Evolutionary conservation across 192 early-diverging fungal genomes (phyloP).

Genomic region (Coemansia sp.): DNA sequence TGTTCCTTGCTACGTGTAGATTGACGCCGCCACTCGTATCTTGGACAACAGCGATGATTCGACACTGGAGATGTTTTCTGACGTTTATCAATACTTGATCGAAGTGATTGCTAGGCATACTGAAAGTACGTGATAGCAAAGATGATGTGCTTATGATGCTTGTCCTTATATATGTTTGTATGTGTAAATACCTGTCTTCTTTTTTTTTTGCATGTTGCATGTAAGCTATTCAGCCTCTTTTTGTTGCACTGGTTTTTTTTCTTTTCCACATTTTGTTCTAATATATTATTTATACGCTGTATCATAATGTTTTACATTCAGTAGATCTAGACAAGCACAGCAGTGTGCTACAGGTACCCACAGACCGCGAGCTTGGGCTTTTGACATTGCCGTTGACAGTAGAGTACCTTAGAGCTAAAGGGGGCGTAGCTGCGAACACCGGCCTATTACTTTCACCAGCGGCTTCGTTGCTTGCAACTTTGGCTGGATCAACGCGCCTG

Average conservation of each 20-base stretch:
- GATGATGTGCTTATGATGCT: neutral
- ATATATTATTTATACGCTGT: neutral
- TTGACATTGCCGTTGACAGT: slow-evolving; percentile 9
- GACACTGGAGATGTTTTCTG: slow-evolving; percentile 32
- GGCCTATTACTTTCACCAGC: neutral
- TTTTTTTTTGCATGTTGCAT: slow-evolving; percentile 3
- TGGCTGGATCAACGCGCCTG: neutral
- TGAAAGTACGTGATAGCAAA: slow-evolving; percentile 47
- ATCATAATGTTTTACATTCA: neutral
- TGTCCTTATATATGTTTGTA: neutral
- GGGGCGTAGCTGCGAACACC: neutral
- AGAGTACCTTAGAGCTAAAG: neutral
- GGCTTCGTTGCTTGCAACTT: neutral
- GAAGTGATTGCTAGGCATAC: slow-evolving; percentile 49
- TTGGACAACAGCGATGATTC: slow-evolving; percentile 23
- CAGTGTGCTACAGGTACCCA: neutral
- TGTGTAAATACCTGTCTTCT: neutral
- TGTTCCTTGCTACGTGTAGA: slow-evolving; percentile 21
- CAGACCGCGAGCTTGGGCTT: slow-evolving; percentile 11
- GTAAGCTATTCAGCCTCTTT: neutral
- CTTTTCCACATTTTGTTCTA: slow-evolving; percentile 6
- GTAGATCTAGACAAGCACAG: neutral
- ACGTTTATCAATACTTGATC: slow-evolving; percentile 49
- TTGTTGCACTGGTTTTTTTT: neutral
- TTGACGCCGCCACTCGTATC: slow-evolving; percentile 4